Evolutionary conservation across 179 eudicot genomes (phyloP).

Genomic region (Silene coronaria): DNA sequence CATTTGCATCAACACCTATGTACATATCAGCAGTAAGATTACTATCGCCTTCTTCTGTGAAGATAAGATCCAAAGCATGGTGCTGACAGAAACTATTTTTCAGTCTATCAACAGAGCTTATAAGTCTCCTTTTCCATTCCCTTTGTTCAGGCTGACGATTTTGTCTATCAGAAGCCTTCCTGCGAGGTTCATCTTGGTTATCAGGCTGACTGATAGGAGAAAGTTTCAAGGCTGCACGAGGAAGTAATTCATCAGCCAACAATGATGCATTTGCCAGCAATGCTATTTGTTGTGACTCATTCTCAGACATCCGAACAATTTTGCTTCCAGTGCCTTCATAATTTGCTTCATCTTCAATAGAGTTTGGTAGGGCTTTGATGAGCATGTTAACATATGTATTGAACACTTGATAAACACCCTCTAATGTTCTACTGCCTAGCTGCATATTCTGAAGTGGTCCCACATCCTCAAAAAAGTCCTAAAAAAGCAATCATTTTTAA

Average conservation of each 20-base stretch:
- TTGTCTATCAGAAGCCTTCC: conserved; percentile 61
- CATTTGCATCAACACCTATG: conserved; percentile 68
- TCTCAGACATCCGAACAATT: conserved; percentile 81
- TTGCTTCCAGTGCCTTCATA: conserved; percentile 73
- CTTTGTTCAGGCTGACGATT: conserved; percentile 85
- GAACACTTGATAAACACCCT: conserved; percentile 83
- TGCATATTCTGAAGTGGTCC: conserved; percentile 87
- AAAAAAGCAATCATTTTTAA: conserved; percentile 20
- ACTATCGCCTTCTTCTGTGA: conserved; percentile 87
- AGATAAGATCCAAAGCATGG: conserved; percentile 87
- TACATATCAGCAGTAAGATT: conserved; percentile 82
- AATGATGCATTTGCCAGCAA: conserved; percentile 90
- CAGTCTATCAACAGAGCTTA: conserved; percentile 66
- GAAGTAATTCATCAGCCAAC: conserved; percentile 83
- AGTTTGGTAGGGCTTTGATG: conserved; percentile 84
- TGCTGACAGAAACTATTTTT: conserved; percentile 87
- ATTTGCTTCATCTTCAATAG: conserved; percentile 72
- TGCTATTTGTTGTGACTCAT: conserved; percentile 86
- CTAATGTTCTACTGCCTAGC: conserved; percentile 77
- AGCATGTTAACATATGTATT: conserved; percentile 71
- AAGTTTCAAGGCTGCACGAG: conserved; percentile 87
- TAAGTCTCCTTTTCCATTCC: conserved; percentile 87
- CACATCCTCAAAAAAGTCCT: conserved; percentile 96
- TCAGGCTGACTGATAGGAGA: conserved; percentile 49
- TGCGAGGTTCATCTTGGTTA: conserved; percentile 59